Evolutionary conservation across 129 eudicot genomes (phyloP).

Genomic region (Flaveria bidentis): DNA sequence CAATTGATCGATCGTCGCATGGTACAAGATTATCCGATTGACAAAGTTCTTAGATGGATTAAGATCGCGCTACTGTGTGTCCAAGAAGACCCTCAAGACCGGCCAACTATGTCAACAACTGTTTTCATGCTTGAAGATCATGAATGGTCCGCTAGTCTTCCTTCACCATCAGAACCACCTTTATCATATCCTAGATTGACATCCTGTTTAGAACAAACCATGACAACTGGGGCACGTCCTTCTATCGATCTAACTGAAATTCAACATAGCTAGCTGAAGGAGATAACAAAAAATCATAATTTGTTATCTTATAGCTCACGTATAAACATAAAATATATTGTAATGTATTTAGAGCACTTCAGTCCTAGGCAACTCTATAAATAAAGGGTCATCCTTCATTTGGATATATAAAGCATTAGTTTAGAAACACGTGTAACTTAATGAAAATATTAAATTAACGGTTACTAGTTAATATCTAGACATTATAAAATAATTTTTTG

Average conservation of each 20-base stretch:
- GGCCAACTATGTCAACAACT: slow-evolving; percentile 43
- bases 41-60: slow-evolving; percentile 33
- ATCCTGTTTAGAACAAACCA: background rate
- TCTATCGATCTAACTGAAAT: background rate
- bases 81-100: slow-evolving; percentile 34
- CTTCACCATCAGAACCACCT: slow-evolving; percentile 34
- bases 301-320: no score
- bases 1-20: slow-evolving; percentile 23
- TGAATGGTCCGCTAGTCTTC: slow-evolving; percentile 23
- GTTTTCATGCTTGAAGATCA: slow-evolving; percentile 39
- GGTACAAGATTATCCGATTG: background rate
- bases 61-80: slow-evolving; percentile 43
- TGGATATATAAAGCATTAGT: no score
- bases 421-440: no score
- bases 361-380: no score
- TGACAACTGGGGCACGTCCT: slow-evolving; percentile 2
- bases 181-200: slow-evolving; percentile 23
- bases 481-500: no score
- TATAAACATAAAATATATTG: no score
- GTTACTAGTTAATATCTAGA: no score
- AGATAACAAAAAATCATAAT: background rate
- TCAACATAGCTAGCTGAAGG: slow-evolving; percentile 12
- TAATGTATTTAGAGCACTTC: no score
- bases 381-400: no score
- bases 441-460: no score